Base-by-base conservation (phyloP, 2,329 filamentous ascomycete species). In the Beauveria pseudobassiana region DNA sequence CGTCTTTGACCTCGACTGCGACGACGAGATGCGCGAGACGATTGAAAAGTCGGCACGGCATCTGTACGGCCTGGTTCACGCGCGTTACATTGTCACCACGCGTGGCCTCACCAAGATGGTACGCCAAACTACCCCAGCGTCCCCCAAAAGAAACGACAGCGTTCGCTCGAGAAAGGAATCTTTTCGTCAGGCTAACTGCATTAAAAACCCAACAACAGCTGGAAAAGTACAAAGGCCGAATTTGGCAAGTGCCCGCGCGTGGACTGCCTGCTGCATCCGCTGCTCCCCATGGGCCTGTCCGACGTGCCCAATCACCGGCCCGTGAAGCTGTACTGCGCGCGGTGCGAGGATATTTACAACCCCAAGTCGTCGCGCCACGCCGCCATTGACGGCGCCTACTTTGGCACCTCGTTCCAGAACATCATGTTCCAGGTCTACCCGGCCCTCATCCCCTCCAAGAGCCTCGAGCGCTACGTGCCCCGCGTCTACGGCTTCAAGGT, bases 371-470 rank as follows among this genome's bases (percentile, higher is more conserved):
- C 91, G 22, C 91, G 95, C 30, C 95, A 99, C 76, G 92, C 93
- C 56, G 85, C 89, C 63, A 97, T 99, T 70, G 95, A 99, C 73
- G 95, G 95, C 65, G 95, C 95, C 66, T 99, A 98, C 82, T 99
- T 99, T 69, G 95, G 95, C 68, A 93, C 93, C 53, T 96, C 91
- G 3, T 99, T 99, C 81, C 93, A 97, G 82, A 97, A 97, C 78
- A 97, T 99, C 76, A 86, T 99, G 65, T 98, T 99, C 80, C 95
- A 99, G 75, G 95, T 99, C 61, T 98, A 98, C 74, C 93, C 95
- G 6, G 87, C 90, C 26, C 82, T 99, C 68, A 86, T 96, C 57
- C 95, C 95, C 3, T 80, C 86, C 67, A 99, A 98, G 82, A 91
- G 86, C 68, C 81, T 87, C 65, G 87, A 91, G 66, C 86, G 95